Conservation (phyloP, 2,329 filamentous ascomycete species). For the Zasmidium citrigriseum region DNA sequence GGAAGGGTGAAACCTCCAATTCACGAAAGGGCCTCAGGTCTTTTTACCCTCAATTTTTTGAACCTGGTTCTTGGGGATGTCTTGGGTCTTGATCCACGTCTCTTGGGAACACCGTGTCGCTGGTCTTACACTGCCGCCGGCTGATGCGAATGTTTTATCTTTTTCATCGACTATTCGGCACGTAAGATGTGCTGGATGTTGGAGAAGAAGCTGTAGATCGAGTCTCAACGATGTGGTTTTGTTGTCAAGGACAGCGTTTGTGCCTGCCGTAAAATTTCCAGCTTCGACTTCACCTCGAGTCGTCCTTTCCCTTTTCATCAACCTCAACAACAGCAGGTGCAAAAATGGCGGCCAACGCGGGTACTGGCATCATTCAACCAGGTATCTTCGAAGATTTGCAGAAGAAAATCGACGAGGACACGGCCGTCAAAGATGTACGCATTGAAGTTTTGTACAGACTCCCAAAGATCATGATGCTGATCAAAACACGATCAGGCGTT, state of each 20-base stretch:
- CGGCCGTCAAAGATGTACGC: slow-evolving; percentile 69
- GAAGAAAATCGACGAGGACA: slow-evolving; percentile 85
- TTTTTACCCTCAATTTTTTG: slow-evolving; percentile 12
- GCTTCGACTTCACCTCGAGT: slow-evolving; percentile 3
- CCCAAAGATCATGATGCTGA: background rate
- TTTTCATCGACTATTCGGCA: slow-evolving; percentile 14
- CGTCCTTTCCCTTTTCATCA: background rate
- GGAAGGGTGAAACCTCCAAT: slow-evolving; percentile 16
- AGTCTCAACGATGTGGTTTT: background rate
- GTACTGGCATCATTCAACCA: slow-evolving; percentile 40
- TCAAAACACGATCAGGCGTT: slow-evolving; percentile 59
- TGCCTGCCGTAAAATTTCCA: background rate
- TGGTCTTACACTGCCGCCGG: slow-evolving; percentile 17
- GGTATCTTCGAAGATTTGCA: slow-evolving; percentile 82
- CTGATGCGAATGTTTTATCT: slow-evolving; percentile 13
- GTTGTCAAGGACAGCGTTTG: background rate
- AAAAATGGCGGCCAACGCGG: slow-evolving; percentile 30
- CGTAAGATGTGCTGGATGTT: background rate
- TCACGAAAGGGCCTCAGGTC: background rate
- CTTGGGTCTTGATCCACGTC: slow-evolving; percentile 14
- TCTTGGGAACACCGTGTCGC: slow-evolving; percentile 14
- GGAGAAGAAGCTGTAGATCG: slow-evolving; percentile 14
- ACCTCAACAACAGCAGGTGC: background rate
- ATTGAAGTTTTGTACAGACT: background rate
- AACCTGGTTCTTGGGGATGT: slow-evolving; percentile 2